Evolutionary conservation across 2,329 filamentous ascomycete species (phyloP), one percentile per base, ranked within the genome.

Genomic region (Coniella lustricola): DNA sequence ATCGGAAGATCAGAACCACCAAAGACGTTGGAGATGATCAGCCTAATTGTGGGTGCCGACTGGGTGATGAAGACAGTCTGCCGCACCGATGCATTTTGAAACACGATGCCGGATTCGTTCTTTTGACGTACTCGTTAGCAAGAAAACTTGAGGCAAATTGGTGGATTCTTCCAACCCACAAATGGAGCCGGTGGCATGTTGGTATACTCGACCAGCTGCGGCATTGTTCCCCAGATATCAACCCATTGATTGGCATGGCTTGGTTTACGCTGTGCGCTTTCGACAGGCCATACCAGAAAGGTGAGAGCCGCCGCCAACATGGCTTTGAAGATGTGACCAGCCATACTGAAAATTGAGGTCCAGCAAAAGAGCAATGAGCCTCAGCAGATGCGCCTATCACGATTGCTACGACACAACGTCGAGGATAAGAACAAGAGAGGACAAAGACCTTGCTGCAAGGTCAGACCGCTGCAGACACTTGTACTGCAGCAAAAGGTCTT

Each of bases 11-110:
- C 72, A 14, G 73, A 75, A 3, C 65, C 59, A 7, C 81, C 79
- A 54, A 84, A 83, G 8, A 71, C 76, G 57, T 85, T 84, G 52
- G 76, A 81, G 50, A 84, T 68, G 41, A 76, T 73, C 22, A 85
- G 65, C 3, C 81, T 76, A 56, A 84, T 71, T 38, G 73, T 70
- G 2, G 70, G 62, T 2, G 76, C 72, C 1, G 67, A 66, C 7
- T 79, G 68, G 3, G 77, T 75, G 53, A 81, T 64, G 53, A 75
- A 75, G 49, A 83, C 58, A 0, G 80, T 84, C 60, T 84, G 79
- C 4, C 81, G 76, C 57, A 84, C 68, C 0, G 81, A 82, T 3
- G 76, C 69, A 57, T 84, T 75, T 39, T 66, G 59, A 60, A 83
- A 82, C 17, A 80, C 72, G 3, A 69, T 60, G 10, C 68, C 66